These are phyloP conservation scores for Lenzites betulinus DNA, from an alignment of 768 basidiomycete genomes.

Conservation along the genomic window DNA sequence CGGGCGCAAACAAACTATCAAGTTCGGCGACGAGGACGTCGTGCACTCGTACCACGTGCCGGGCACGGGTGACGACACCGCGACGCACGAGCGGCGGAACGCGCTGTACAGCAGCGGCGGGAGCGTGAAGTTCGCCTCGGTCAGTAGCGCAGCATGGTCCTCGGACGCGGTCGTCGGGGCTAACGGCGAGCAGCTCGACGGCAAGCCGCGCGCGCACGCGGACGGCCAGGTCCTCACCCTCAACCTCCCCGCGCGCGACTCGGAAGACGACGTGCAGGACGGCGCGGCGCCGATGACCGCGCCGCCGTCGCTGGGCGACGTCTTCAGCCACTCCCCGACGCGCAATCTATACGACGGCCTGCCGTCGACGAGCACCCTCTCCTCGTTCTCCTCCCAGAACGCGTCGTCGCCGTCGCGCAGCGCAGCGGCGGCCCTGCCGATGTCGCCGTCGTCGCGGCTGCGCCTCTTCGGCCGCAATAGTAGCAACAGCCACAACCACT, in stretches of 20 bases:
- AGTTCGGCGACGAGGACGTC: slow-evolving; percentile 73
- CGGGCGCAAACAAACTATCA: slow-evolving; percentile 58
- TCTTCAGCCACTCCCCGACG: slow-evolving; percentile 7
- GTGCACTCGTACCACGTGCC: slow-evolving; percentile 68
- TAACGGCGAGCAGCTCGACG: slow-evolving; percentile 21
- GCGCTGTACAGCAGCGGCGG: slow-evolving; percentile 20
- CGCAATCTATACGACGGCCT: slow-evolving; percentile 20
- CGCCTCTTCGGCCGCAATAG: slow-evolving; percentile 20
- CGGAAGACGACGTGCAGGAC: slow-evolving; percentile 16
- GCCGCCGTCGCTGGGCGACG: slow-evolving; percentile 14
- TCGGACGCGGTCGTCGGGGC: slow-evolving; percentile 20
- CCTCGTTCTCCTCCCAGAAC: slow-evolving; percentile 24
- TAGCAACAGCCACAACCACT: slow-evolving; percentile 13
- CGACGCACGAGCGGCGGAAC: slow-evolving; percentile 31
- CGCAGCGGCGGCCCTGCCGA: slow-evolving; percentile 4
- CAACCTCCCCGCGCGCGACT: slow-evolving; percentile 12
- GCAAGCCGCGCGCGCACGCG: slow-evolving; percentile 1
- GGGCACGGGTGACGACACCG: slow-evolving; percentile 29
- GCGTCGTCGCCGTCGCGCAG: slow-evolving; percentile 9
- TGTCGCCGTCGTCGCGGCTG: slow-evolving; percentile 16
- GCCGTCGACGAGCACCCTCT: slow-evolving; percentile 26
- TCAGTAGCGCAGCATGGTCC: slow-evolving; percentile 20
- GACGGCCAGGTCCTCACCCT: slow-evolving; percentile 16
- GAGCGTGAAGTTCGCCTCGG: slow-evolving; percentile 20
- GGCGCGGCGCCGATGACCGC: slow-evolving; percentile 16